Percentiles rank a stretch among this genome's conserved stretches.
Conservation (phyloP, 768 basidiomycete genomes). For the Lentinula guzmanii region DNA sequence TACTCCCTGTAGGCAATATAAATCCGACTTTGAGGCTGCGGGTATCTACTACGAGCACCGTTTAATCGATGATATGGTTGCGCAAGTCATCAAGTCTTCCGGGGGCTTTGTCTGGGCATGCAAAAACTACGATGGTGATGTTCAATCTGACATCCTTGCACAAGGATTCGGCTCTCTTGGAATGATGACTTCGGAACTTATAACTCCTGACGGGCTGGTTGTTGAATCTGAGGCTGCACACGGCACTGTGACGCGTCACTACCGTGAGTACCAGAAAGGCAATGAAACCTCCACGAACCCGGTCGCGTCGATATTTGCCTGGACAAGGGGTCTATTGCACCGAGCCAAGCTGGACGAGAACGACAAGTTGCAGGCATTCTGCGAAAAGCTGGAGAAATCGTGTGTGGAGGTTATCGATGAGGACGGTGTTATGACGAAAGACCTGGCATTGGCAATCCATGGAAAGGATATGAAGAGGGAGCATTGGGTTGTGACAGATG, state of each 20-base stretch:
- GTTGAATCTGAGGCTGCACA: slow-evolving; percentile 98
- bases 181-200: slow-evolving; percentile 96
- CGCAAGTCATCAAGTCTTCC: slow-evolving; percentile 92
- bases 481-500: slow-evolving; percentile 87
- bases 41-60: slow-evolving; percentile 95
- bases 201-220: slow-evolving; percentile 89
- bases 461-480: slow-evolving; percentile 11
- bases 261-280: slow-evolving; percentile 96
- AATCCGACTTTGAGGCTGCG: slow-evolving; percentile 56
- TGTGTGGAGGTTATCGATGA: slow-evolving; percentile 89
- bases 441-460: slow-evolving; percentile 82
- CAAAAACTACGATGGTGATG: slow-evolving; percentile 83
- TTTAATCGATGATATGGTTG: slow-evolving; percentile 97
- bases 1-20: slow-evolving; percentile 51
- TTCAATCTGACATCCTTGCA: slow-evolving; percentile 90
- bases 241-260: slow-evolving; percentile 95
- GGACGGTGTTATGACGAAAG: slow-evolving; percentile 96
- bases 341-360: slow-evolving; percentile 91
- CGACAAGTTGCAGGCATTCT: slow-evolving; percentile 66
- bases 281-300: slow-evolving; percentile 98
- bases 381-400: slow-evolving; percentile 71
- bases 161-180: slow-evolving; percentile 96
- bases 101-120: slow-evolving; percentile 84
- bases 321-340: slow-evolving; percentile 93
- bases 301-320: slow-evolving; percentile 97